These are phyloP conservation scores for Tylopilus subfusipes DNA, from an alignment of 768 basidiomycete species.

Conservation along the genomic window DNA sequence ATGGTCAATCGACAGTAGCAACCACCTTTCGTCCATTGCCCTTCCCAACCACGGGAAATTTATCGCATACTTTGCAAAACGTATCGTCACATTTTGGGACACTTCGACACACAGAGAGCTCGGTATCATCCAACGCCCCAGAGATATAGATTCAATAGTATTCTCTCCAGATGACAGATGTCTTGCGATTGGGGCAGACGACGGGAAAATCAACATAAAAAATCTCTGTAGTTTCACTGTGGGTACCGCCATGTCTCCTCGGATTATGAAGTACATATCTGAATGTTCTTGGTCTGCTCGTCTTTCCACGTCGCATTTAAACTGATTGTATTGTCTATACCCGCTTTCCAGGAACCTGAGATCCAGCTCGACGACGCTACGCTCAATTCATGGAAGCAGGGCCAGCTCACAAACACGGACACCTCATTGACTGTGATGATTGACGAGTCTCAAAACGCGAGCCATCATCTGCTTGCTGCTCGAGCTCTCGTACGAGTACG, in stretches of 20 bases:
- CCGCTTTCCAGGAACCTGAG: neutral
- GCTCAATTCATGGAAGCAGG: neutral
- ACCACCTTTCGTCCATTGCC: neutral
- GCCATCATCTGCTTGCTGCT: neutral
- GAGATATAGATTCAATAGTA: neutral
- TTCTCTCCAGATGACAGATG: neutral
- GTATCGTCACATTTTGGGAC: neutral
- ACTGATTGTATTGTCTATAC: too few relatives aligned
- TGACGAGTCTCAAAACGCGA: neutral
- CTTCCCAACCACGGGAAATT: neutral
- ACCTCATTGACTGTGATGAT: neutral
- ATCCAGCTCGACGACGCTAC: neutral
- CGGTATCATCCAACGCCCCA: neutral
- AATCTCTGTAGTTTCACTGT: neutral
- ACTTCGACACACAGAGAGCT: neutral
- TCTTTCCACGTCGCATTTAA: too few relatives aligned
- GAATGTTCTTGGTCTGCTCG: too few relatives aligned
- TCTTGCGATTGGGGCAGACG: neutral
- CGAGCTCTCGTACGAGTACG: neutral
- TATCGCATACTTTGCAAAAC: neutral
- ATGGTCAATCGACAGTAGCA: neutral
- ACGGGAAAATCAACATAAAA: neutral
- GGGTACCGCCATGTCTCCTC: neutral
- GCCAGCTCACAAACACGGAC: neutral
- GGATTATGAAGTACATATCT: too few relatives aligned